Evolutionary conservation across 805 yeast genomes (phyloP).

Genomic region (Teunomyces kruisii): DNA sequence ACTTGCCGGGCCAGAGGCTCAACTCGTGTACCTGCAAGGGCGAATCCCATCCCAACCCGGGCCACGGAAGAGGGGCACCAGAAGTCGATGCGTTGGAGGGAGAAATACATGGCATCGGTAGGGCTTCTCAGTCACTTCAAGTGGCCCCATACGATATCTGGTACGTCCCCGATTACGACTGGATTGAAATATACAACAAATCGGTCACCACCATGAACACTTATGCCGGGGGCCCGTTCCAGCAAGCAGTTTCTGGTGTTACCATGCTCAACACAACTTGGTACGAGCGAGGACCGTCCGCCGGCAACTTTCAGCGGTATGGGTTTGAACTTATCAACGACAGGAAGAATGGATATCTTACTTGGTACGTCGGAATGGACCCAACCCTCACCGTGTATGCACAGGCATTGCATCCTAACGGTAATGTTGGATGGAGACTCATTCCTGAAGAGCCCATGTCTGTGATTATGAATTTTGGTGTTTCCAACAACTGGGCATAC

Average conservation of each 20-base stretch:
- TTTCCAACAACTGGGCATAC: conserved; percentile 90
- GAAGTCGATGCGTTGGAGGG: conserved; percentile 93
- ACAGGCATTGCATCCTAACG: conserved; percentile 81
- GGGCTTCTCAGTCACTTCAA: conserved; percentile 90
- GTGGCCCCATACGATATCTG: conserved; percentile 93
- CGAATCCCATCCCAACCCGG: conserved; percentile 84
- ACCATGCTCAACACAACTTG: conserved; percentile 78
- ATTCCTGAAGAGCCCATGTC: conserved; percentile 93
- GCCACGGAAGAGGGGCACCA: conserved; percentile 91
- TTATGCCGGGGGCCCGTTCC: conserved; percentile 91
- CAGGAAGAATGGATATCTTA: conserved; percentile 65
- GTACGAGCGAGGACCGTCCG: conserved; percentile 67
- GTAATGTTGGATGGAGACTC: conserved; percentile 82
- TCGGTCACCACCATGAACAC: conserved; percentile 78
- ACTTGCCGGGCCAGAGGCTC: conserved; percentile 80
- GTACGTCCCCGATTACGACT: conserved; percentile 89
- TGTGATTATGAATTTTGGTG: conserved; percentile 80
- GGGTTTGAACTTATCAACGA: conserved; percentile 80
- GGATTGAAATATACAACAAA: conserved; percentile 66
- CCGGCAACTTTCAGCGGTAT: conserved; percentile 62
- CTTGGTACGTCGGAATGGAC: conserved; percentile 82
- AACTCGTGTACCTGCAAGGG: conserved; percentile 77
- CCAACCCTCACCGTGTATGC: conserved; percentile 77
- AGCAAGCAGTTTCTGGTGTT: conserved; percentile 86
- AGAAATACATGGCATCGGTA: conserved; percentile 57